Percentiles rank a stretch among this genome's conserved stretches.
Evolutionary conservation across 2,329 filamentous ascomycete genomes (phyloP).

Genomic region (Penicillium italicum): DNA sequence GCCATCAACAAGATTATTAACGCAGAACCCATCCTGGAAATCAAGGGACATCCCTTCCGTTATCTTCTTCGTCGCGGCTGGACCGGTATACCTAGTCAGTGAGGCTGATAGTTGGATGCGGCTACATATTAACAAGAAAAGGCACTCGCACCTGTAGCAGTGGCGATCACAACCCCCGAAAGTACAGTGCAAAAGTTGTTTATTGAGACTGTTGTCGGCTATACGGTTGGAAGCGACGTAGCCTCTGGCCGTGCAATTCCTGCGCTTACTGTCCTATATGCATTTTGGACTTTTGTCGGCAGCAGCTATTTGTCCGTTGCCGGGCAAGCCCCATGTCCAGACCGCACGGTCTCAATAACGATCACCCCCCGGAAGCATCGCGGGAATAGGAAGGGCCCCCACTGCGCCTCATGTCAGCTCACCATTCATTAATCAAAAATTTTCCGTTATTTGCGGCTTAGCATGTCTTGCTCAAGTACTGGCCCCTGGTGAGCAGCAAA

Average conservation of each 20-base stretch:
- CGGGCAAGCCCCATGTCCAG: not conserved
- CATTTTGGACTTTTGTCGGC: not conserved
- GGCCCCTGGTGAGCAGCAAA: not conserved
- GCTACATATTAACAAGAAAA: not conserved
- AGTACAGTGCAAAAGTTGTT: not conserved
- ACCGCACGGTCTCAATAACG: not conserved
- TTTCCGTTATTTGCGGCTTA: not conserved
- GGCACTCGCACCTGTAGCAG: not conserved
- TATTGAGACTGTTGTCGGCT: not conserved
- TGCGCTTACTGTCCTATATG: not conserved
- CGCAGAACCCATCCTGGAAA: not conserved
- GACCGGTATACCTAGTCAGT: not conserved
- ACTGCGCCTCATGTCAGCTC: not conserved
- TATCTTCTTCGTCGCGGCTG: not conserved
- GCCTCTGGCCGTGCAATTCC: not conserved
- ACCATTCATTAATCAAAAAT: not conserved
- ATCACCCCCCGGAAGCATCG: not conserved
- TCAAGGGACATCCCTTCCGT: not conserved
- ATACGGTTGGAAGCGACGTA: not conserved
- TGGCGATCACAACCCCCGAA: not conserved
- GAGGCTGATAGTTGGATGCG: not conserved
- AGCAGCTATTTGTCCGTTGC: not conserved
- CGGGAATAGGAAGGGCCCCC: not conserved
- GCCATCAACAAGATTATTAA: not conserved
- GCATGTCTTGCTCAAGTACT: not conserved